Base-by-base conservation (phyloP, 2,329 filamentous ascomycete genomes). In the Hypoxylon sp. region DNA sequence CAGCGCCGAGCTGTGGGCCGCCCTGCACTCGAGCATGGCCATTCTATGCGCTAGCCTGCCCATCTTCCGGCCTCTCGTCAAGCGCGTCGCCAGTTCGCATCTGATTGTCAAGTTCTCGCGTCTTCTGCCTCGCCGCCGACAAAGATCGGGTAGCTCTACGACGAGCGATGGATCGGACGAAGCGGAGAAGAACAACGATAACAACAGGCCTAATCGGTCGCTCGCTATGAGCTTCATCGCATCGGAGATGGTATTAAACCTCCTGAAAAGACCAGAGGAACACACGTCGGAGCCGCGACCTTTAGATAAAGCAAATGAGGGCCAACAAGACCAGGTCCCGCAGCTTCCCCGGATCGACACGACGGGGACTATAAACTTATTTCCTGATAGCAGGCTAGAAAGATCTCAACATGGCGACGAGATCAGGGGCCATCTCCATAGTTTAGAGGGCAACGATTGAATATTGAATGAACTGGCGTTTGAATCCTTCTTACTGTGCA, bases 31-130 rank as follows among this genome's bases (percentile, higher is more conserved):
- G 1, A 48, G 61, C 9, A 64, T 60, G 38, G 58, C 46, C 4
- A 66, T 64, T n/a, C 29, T 66, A 3, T 66, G 58, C 31, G 59
- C 63, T 3, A 60, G 63, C 24, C 29, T 66, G 20, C 63, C 63
- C 1, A 58, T 64, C 13, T 59, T 59, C 15, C 43, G 48, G 15
- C 61, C 61, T 2, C 58, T 64, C 4, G 37, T 58, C 24, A 33
- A 10, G 5, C 58, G 52, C 13, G 42, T 62, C n/a, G 26, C 54
- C 9, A 35, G 23, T 9, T 63, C 58, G 3, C 27, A 17, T 10
- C 9, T 55, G 15, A 17, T 55, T 11, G 43, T 21, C 8, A 55
- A 46, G 29, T 40, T 51, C n/a, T 55, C 38, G 9, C 31, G 27
- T 18, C 11, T 57, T 18, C 21, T 58, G 15, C 48, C 41, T 3